Conservation (phyloP, 352 stramenopile genomes). For the Elongisporangium prolatum region DNA sequence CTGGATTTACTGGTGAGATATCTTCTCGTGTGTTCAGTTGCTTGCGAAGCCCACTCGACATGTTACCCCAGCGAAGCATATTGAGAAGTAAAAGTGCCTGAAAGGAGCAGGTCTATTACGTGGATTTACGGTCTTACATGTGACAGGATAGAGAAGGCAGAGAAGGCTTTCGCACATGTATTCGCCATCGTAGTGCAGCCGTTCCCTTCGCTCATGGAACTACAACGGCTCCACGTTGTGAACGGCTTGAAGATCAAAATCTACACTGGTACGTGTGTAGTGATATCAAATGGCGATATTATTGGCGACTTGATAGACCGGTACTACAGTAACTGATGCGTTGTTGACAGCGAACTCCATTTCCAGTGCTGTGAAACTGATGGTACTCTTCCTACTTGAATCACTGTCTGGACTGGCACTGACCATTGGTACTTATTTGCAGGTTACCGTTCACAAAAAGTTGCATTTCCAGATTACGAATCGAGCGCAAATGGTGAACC, state of each 20-base stretch:
- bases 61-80: neutral
- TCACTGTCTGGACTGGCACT: neutral
- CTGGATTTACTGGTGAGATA: neutral
- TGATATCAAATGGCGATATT: too few relatives aligned
- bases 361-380: slow-evolving; percentile 32
- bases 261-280: slow-evolving; percentile 39
- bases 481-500: slow-evolving; percentile 33
- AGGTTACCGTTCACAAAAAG: slow-evolving; percentile 59
- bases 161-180: slow-evolving; percentile 57
- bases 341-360: slow-evolving; percentile 29
- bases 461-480: slow-evolving; percentile 37
- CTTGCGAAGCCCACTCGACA: neutral
- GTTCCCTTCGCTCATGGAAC: slow-evolving; percentile 31
- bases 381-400: slow-evolving; percentile 23
- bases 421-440: slow-evolving; percentile 1
- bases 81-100: neutral
- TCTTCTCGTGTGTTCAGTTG: neutral
- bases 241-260: slow-evolving; percentile 35
- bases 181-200: slow-evolving; percentile 46
- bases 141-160: slow-evolving; percentile 38
- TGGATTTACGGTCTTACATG: neutral
- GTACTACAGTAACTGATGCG: too few relatives aligned
- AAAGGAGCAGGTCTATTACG: neutral
- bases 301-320: too few relatives aligned
- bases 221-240: slow-evolving; percentile 42